Evolutionary conservation across 352 stramenopile genomes (phyloP).

Genomic region (Thalassiosira mediterranea): DNA sequence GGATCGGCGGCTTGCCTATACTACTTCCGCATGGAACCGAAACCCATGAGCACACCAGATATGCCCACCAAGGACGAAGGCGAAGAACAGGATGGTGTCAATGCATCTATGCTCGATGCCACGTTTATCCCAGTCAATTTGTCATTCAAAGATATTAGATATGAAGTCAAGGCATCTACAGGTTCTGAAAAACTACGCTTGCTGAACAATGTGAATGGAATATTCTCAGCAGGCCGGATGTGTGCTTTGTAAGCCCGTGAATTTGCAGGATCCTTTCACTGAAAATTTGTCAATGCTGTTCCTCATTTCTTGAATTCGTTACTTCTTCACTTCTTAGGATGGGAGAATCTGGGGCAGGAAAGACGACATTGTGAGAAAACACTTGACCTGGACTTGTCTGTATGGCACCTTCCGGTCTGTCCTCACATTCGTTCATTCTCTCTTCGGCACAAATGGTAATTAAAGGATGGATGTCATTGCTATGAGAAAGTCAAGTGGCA

Average conservation of each 20-base stretch:
- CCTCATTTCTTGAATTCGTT: not conserved
- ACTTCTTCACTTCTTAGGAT: not conserved
- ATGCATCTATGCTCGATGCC: slow-evolving; percentile 33
- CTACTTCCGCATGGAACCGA: too few relatives aligned
- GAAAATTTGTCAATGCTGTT: not conserved
- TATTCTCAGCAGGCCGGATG: slow-evolving; percentile 40
- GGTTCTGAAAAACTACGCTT: slow-evolving; percentile 39
- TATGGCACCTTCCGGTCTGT: slow-evolving; percentile 10
- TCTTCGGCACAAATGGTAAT: slow-evolving; percentile 36
- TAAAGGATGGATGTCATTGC: slow-evolving; percentile 90
- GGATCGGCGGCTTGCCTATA: slow-evolving; percentile 45
- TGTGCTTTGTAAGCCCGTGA: slow-evolving; percentile 21
- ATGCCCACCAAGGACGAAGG: slow-evolving; percentile 57
- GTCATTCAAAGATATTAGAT: slow-evolving; percentile 44
- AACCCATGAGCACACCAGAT: slow-evolving; percentile 52
- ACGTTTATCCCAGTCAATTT: slow-evolving; percentile 51
- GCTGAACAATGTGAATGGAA: slow-evolving; percentile 48
- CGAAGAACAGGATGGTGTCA: slow-evolving; percentile 46
- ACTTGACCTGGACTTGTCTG: too few relatives aligned
- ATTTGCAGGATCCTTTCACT: slow-evolving; percentile 29
- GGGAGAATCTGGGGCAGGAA: slow-evolving; percentile 76
- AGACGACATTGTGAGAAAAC: slow-evolving; percentile 87
- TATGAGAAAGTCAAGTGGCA: slow-evolving; percentile 88
- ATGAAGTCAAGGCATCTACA: slow-evolving; percentile 47
- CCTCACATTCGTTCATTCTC: slow-evolving; percentile 49